A percentile compares a stretch with the other conserved stretches of the same genome.
These are phyloP conservation scores for Trichocladium antarcticum DNA, from an alignment of 495 filamentous ascomycete genomes.

Conservation along the genomic window DNA sequence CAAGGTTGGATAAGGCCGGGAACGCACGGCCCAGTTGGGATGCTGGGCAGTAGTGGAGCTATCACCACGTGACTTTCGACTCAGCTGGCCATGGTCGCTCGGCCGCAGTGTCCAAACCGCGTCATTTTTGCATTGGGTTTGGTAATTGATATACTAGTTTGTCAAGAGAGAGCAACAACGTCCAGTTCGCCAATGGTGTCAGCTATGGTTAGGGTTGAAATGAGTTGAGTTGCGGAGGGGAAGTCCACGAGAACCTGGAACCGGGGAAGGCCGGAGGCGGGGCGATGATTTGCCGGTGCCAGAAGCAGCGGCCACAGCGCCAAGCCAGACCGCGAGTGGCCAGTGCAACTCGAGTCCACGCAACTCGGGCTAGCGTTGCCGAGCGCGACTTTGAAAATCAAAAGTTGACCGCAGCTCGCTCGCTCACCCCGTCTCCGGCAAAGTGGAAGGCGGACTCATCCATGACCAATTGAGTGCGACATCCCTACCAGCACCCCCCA, in stretches of 20 bases:
- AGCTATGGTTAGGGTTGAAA: too few relatives aligned
- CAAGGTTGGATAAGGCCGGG: neutral
- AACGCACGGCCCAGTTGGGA: constrained; percentile 5
- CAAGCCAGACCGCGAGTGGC: constrained; percentile 1
- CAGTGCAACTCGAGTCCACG: too few relatives aligned
- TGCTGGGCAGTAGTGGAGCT: neutral
- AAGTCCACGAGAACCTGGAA: neutral
- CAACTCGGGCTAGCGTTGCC: neutral
- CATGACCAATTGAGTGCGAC: constrained; percentile 14
- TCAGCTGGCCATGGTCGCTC: neutral
- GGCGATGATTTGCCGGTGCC: constrained; percentile 3
- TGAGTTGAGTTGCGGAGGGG: neutral
- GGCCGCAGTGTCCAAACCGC: too few relatives aligned
- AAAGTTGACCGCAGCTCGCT: neutral
- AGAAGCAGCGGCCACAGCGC: neutral
- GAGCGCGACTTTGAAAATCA: constrained; percentile 11
- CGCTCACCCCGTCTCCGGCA: neutral
- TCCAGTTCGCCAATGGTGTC: too few relatives aligned
- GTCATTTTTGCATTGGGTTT: too few relatives aligned
- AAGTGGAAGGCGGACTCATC: neutral
- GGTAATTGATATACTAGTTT: too few relatives aligned
- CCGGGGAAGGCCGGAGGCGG: constrained; percentile 7
- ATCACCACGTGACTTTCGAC: neutral
- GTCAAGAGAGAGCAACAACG: too few relatives aligned
- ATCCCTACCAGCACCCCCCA: neutral